These are phyloP conservation scores for Debaryomyces maramus DNA, from an alignment of 805 yeast genomes.

Conservation along the genomic window DNA sequence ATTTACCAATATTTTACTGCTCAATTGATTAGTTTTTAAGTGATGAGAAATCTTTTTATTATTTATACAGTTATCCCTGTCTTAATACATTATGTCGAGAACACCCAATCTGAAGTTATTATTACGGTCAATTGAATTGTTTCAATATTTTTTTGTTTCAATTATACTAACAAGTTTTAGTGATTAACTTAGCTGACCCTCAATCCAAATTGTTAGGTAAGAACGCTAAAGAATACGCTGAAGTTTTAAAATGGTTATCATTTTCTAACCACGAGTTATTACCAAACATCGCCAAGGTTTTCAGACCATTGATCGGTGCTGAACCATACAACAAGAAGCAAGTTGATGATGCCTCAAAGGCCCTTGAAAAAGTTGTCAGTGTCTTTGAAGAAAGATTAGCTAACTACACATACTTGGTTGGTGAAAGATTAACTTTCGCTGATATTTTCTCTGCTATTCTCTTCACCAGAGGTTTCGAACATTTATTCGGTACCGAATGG, in stretches of 20 bases:
- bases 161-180: constrained; percentile 28
- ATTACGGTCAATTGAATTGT: background rate
- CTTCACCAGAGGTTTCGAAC: constrained; percentile 54
- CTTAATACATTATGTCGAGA: constrained; percentile 78
- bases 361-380: constrained; percentile 38
- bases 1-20: constrained; percentile 3
- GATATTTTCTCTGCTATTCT: constrained; percentile 57
- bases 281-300: constrained; percentile 45
- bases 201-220: constrained; percentile 61
- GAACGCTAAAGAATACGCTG: constrained; percentile 60
- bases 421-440: constrained; percentile 57
- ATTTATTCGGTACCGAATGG: constrained; percentile 65
- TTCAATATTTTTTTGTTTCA: background rate
- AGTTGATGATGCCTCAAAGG: constrained; percentile 47
- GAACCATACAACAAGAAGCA: constrained; percentile 76
- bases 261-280: constrained; percentile 69
- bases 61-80: constrained; percentile 81
- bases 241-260: constrained; percentile 75
- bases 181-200: constrained; percentile 46
- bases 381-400: constrained; percentile 58
- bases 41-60: constrained; percentile 59
- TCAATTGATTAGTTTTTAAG: constrained; percentile 15
- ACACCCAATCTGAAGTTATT: constrained; percentile 48
- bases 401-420: constrained; percentile 66
- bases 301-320: constrained; percentile 62